phyloP scores from a whole-genome alignment of 2,329 filamentous ascomycete species.

The Xylaria sp. region DNA sequence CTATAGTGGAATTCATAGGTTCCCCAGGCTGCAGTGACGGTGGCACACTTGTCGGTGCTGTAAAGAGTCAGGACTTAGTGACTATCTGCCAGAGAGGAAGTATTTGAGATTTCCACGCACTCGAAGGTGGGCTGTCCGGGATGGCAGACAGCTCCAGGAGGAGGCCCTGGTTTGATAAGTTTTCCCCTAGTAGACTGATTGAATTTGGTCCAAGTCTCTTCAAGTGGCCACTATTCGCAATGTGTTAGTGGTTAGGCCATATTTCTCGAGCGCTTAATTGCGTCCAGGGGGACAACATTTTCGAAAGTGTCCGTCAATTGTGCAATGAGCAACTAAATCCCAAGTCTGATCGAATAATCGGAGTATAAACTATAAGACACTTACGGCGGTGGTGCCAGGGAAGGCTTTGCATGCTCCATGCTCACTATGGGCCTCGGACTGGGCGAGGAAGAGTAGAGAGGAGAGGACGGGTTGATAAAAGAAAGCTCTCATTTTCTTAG shows the following conservation, averaged over 20 bases:
- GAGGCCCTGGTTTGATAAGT: slow-evolving; percentile 55
- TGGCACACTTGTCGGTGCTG: slow-evolving; percentile 48
- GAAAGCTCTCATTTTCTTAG: slow-evolving; percentile 33
- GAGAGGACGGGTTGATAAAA: slow-evolving; percentile 3
- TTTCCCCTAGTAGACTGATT: slow-evolving; percentile 58
- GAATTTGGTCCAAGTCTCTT: slow-evolving; percentile 57
- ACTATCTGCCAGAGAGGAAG: neutral
- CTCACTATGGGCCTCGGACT: slow-evolving; percentile 13
- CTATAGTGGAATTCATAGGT: slow-evolving; percentile 53
- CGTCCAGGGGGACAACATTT: neutral
- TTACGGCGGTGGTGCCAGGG: slow-evolving; percentile 53
- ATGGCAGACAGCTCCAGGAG: slow-evolving; percentile 61
- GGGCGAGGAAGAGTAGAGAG: slow-evolving; percentile 10
- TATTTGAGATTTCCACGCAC: slow-evolving; percentile 13
- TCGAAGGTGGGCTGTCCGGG: slow-evolving; percentile 50
- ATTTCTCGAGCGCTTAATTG: neutral
- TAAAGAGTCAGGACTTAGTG: neutral
- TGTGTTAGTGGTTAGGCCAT: slow-evolving; percentile 15
- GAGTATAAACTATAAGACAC: neutral
- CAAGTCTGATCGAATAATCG: neutral
- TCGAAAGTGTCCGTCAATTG: neutral
- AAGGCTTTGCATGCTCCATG: slow-evolving; percentile 58
- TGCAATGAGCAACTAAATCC: neutral
- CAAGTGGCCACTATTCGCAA: slow-evolving; percentile 58
- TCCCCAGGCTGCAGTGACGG: slow-evolving; percentile 48